These are phyloP conservation scores for Penicillium ucsense DNA, from an alignment of 495 filamentous ascomycete genomes.

Conservation along the genomic window DNA sequence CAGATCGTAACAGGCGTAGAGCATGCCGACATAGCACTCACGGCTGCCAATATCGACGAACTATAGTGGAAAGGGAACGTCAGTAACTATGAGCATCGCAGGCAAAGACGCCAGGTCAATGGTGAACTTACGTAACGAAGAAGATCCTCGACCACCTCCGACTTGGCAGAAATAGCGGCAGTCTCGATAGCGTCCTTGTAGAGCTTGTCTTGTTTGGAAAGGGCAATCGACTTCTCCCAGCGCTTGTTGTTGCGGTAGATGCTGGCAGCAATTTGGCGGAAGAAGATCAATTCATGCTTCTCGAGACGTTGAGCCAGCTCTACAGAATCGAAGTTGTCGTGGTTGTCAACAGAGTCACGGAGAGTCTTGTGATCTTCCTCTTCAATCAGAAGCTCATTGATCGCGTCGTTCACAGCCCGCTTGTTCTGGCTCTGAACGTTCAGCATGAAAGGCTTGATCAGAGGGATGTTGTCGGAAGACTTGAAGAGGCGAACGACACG, in stretches of 20 bases:
- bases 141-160: constrained; percentile 89
- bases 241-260: constrained; percentile 99
- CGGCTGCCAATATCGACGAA: constrained; percentile 99
- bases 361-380: constrained; percentile 99
- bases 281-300: constrained; percentile 96
- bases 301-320: constrained; percentile 92
- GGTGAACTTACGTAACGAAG: constrained; percentile 76
- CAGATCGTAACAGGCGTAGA: constrained; percentile 97
- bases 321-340: constrained; percentile 96
- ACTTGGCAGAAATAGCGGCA: constrained; percentile 84
- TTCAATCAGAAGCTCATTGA: constrained; percentile 97
- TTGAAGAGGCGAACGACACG: constrained; percentile 97
- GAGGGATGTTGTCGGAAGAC: constrained; percentile 93
- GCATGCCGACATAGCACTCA: constrained; percentile 98
- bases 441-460: constrained; percentile 98
- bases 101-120: background rate
- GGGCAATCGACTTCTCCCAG: constrained; percentile 98
- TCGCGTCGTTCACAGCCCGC: constrained; percentile 92
- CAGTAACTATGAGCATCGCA: background rate
- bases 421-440: constrained; percentile 98
- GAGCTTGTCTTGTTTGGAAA: constrained; percentile 98
- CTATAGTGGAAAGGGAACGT: constrained; percentile 45
- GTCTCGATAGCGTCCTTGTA: constrained; percentile 99
- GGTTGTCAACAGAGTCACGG: constrained; percentile 94
- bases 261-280: constrained; percentile 94